Percentiles rank a stretch among this genome's conserved stretches.
These are phyloP conservation scores for Suillus decipiens DNA, from an alignment of 768 basidiomycete species.

Conservation along the genomic window DNA sequence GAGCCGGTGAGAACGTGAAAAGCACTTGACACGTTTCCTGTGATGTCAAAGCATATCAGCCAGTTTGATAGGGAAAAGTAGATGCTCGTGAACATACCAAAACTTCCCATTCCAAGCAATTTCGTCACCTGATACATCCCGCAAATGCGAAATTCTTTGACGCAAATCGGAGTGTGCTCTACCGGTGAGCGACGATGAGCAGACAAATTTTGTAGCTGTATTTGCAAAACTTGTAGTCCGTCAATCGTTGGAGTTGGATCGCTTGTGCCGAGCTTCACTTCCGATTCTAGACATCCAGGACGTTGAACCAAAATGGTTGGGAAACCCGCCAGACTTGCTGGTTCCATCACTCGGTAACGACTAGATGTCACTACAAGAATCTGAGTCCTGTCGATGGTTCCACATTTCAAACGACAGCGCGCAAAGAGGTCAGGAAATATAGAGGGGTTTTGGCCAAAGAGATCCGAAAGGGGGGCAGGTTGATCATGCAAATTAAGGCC, in stretches of 20 bases:
- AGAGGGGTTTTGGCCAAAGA: neutral
- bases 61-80: rapidly evolving
- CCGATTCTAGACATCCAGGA: neutral
- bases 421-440: neutral
- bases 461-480: neutral
- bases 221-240: constrained; percentile 1
- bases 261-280: constrained; percentile 2
- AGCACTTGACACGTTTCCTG: constrained; percentile 15
- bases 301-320: constrained; percentile 1
- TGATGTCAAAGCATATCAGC: neutral
- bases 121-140: neutral
- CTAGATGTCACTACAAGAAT: constrained; percentile 8
- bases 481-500: neutral
- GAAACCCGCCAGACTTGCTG: neutral
- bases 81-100: constrained; percentile 1
- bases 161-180: neutral
- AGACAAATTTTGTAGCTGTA: neutral
- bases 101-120: constrained; percentile 4
- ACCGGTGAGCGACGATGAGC: neutral
- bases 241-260: neutral
- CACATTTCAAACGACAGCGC: too few species aligned
- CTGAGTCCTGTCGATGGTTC: neutral
- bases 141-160: neutral
- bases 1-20: constrained; percentile 15
- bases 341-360: neutral